These are phyloP conservation scores for Lentinula raphanica DNA, from an alignment of 768 basidiomycete genomes.

Conservation along the genomic window DNA sequence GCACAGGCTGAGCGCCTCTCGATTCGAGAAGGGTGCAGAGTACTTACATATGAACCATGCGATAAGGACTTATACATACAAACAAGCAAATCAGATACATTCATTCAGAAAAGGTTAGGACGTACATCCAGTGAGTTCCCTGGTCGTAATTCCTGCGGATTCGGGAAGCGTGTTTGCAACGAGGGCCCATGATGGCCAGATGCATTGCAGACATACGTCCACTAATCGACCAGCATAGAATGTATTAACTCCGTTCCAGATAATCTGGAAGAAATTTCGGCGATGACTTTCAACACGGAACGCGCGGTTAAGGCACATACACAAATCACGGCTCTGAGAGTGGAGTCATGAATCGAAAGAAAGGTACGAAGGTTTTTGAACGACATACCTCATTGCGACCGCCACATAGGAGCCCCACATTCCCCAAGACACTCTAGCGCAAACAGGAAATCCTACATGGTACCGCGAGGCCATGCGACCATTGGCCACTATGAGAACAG, in stretches of 20 bases:
- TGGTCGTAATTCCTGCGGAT: slow-evolving; percentile 9
- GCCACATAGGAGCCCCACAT: slow-evolving; percentile 13
- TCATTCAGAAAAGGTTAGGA: background rate
- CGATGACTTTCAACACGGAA: background rate
- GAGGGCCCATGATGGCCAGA: slow-evolving; percentile 9
- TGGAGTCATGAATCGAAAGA: background rate
- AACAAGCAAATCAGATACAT: background rate
- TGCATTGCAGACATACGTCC: slow-evolving; percentile 9
- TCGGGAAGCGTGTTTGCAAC: slow-evolving; percentile 8
- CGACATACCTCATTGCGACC: slow-evolving; percentile 8
- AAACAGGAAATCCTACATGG: slow-evolving; percentile 10
- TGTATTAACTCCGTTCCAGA: slow-evolving; percentile 11
- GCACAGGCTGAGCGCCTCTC: background rate
- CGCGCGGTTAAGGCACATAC: background rate
- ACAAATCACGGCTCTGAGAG: slow-evolving; percentile 9
- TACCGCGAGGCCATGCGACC: slow-evolving; percentile 11
- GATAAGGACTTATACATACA: slow-evolving; percentile 4
- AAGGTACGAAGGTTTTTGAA: background rate
- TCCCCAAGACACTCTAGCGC: slow-evolving; percentile 10
- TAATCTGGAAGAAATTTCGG: background rate
- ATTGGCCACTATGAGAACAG: slow-evolving; percentile 9
- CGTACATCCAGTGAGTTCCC: slow-evolving; percentile 8
- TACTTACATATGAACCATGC: slow-evolving; percentile 11
- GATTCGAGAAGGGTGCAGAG: background rate
- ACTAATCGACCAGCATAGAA: slow-evolving; percentile 11